Evolutionary conservation across 2,329 filamentous ascomycete genomes (phyloP).

Genomic region (Lachnellula hyalina): DNA sequence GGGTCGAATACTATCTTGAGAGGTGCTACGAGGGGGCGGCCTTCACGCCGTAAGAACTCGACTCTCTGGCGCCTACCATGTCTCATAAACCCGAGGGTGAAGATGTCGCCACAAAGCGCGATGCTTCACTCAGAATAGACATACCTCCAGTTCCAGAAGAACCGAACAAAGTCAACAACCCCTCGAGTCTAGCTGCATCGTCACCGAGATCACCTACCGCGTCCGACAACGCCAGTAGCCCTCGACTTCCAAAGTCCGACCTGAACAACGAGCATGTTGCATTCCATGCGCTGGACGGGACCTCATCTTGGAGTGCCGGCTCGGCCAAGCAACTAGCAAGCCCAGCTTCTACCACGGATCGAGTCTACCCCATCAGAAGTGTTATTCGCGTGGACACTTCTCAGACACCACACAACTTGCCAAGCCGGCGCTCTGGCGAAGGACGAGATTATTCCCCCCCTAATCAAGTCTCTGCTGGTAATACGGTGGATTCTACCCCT

Average conservation of each 20-base stretch:
- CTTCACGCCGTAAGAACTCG: neutral
- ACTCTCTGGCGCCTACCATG: neutral
- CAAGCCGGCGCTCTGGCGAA: conserved; percentile 14
- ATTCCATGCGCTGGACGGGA: neutral
- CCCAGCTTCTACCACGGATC: conserved; percentile 14
- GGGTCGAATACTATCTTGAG: neutral
- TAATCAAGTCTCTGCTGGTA: neutral
- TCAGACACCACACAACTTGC: conserved; percentile 18
- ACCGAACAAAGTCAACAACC: neutral
- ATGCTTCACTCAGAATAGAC: neutral
- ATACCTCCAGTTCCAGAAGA: neutral
- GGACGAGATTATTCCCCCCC: conserved; percentile 18
- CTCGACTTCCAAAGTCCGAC: neutral
- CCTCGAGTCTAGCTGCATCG: neutral
- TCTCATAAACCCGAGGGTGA: neutral
- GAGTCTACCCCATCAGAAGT: conserved; percentile 28
- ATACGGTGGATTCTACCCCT: neutral
- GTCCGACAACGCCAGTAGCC: too few relatives aligned
- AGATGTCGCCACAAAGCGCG: neutral
- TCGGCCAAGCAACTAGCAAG: conserved; percentile 19
- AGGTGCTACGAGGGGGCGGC: neutral
- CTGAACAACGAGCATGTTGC: neutral
- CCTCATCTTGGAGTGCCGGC: conserved; percentile 15
- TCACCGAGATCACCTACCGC: neutral
- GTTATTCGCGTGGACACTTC: conserved; percentile 26